Percentiles rank a stretch among this genome's conserved stretches.
phyloP scores from a whole-genome alignment of 345 rosid genomes.

The Citrus hindsii region DNA sequence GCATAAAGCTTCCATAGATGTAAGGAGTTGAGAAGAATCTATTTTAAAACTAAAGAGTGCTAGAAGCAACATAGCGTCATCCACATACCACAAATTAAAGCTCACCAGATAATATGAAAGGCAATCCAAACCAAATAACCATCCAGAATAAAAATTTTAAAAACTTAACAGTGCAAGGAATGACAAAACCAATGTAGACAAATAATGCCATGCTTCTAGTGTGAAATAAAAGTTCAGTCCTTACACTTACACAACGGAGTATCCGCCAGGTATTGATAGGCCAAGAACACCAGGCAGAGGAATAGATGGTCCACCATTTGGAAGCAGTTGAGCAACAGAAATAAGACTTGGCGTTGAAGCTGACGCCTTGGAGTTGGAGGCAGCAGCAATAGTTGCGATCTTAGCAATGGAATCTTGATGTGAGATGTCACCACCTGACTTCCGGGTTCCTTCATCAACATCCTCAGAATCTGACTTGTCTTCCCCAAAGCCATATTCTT shows the following conservation, averaged over 20 bases:
- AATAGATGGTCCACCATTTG: constrained; percentile 41
- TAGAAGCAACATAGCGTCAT: not conserved
- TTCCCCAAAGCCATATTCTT: constrained; percentile 94
- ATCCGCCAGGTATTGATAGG: constrained; percentile 53
- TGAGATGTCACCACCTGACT: constrained; percentile 80
- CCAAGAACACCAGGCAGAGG: constrained; percentile 37
- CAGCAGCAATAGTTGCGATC: constrained; percentile 68
- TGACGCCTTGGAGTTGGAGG: constrained; percentile 36
- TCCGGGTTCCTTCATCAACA: constrained; percentile 86
- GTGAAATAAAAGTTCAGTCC: constrained; percentile 17
- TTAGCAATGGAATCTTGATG: constrained; percentile 80
- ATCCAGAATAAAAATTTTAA: not conserved
- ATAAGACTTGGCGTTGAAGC: constrained; percentile 30
- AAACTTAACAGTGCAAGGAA: not conserved
- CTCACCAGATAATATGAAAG: not conserved
- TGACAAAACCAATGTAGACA: not conserved
- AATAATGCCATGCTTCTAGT: not conserved
- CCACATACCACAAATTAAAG: not conserved
- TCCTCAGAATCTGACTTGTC: constrained; percentile 97
- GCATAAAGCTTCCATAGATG: not conserved
- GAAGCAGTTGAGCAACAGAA: constrained; percentile 37
- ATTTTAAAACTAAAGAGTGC: not conserved
- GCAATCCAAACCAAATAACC: not conserved
- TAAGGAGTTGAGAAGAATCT: no score
- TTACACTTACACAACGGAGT: constrained; percentile 77